Percentiles rank a stretch among this genome's conserved stretches.
Evolutionary conservation across 2,329 filamentous ascomycete species (phyloP).

Genomic region (Arthrobotrys pseudoclavata): DNA sequence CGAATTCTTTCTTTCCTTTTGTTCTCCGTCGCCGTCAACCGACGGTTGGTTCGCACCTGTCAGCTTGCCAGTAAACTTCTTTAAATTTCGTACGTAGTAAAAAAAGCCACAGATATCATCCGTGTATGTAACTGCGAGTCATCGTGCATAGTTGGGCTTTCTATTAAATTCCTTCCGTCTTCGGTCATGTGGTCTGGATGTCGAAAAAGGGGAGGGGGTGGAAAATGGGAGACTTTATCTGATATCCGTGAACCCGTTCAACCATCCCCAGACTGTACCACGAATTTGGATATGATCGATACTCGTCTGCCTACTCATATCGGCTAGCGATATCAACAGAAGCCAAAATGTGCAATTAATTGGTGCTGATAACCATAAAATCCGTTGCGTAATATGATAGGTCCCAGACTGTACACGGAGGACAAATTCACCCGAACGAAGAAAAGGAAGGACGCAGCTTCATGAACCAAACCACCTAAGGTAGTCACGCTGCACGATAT

Average conservation of each 20-base stretch:
- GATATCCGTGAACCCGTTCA: neutral
- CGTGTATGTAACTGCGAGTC: conserved; percentile 11
- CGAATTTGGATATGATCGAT: conserved; percentile 8
- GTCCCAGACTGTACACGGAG: neutral
- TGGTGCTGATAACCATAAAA: neutral
- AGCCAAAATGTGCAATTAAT: conserved; percentile 3
- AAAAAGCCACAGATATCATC: conserved; percentile 20
- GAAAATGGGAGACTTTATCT: neutral
- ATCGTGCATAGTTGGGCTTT: neutral
- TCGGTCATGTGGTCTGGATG: neutral
- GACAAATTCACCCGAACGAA: conserved; percentile 1
- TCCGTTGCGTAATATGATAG: neutral
- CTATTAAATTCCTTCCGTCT: too few species aligned
- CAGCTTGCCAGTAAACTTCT: conserved; percentile 2
- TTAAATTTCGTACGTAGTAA: neutral
- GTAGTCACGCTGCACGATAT: neutral
- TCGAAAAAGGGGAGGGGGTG: neutral
- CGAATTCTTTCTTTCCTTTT: neutral
- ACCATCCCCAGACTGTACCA: neutral
- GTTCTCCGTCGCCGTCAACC: conserved; percentile 15
- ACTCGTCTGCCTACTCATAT: conserved; percentile 30
- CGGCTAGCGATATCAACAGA: conserved; percentile 22
- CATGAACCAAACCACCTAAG: conserved; percentile 2
- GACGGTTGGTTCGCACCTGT: conserved; percentile 3
- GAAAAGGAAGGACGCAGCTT: neutral